Percentiles rank a stretch among this genome's conserved stretches.
Evolutionary conservation across 2,329 filamentous ascomycete species (phyloP).

Genomic region (Monilinia fructicola): DNA sequence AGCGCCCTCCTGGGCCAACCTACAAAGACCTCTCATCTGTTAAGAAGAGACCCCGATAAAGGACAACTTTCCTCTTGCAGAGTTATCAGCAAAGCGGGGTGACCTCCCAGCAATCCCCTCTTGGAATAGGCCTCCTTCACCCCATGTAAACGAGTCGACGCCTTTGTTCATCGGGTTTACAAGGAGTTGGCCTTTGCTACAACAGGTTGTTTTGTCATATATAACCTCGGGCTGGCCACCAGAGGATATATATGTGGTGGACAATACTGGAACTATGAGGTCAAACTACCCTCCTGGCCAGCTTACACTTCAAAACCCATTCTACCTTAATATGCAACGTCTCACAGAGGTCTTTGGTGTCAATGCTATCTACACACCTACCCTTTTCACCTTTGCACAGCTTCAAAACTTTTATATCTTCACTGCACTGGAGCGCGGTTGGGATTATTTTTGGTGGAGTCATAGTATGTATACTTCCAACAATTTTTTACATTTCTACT

Average conservation of each 20-base stretch:
- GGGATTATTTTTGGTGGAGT: conserved; percentile 55
- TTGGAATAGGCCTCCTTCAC: not conserved
- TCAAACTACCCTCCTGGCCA: conserved; percentile 50
- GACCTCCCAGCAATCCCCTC: not conserved
- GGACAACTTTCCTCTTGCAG: not conserved
- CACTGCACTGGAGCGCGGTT: conserved; percentile 46
- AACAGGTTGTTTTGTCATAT: conserved; percentile 57
- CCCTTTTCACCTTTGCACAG: conserved; percentile 54
- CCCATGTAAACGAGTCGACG: conserved; percentile 45
- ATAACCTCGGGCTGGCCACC: conserved; percentile 60
- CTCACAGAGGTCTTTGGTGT: conserved; percentile 51
- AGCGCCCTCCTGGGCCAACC: not conserved
- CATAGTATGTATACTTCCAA: conserved; percentile 51
- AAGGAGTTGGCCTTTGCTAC: conserved; percentile 53
- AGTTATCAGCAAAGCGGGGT: not conserved
- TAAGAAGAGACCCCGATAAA: not conserved
- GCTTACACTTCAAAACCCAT: conserved; percentile 55
- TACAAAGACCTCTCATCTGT: conserved; percentile 3
- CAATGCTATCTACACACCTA: conserved; percentile 51
- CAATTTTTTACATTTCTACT: conserved; percentile 31
- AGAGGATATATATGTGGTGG: conserved; percentile 56
- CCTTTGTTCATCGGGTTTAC: conserved; percentile 61
- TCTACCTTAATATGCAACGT: conserved; percentile 53
- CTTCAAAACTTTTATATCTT: conserved; percentile 56
- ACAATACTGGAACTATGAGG: conserved; percentile 58